Conservation (phyloP, 352 stramenopile genomes). For the Globisporangium barbulae region DNA sequence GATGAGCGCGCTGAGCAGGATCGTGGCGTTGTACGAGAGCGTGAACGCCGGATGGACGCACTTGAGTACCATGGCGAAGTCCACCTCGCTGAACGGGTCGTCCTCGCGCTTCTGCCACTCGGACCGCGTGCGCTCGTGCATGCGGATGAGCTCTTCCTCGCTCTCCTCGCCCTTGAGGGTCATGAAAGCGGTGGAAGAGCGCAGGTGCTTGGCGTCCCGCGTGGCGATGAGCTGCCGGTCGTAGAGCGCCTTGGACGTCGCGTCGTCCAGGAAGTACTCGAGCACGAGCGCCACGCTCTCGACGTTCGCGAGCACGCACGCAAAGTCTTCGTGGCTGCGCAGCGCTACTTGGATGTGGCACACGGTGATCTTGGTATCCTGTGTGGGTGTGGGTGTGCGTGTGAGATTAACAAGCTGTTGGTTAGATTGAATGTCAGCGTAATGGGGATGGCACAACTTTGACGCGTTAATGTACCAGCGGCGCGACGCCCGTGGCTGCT, state of each 20-base stretch:
- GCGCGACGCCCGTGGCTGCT: slow-evolving; percentile 20
- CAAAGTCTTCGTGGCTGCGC: slow-evolving; percentile 37
- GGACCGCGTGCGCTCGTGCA: slow-evolving; percentile 41
- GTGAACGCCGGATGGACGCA: slow-evolving; percentile 60
- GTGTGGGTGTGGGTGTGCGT: background rate
- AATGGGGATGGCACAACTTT: background rate
- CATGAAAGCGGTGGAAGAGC: background rate
- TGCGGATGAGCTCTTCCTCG: slow-evolving; percentile 38
- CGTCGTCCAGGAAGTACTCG: slow-evolving; percentile 53
- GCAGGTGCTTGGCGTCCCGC: slow-evolving; percentile 45
- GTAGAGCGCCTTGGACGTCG: slow-evolving; percentile 40
- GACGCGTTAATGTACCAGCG: slow-evolving; percentile 18
- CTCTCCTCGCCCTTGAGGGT: background rate
- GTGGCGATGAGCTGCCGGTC: slow-evolving; percentile 35
- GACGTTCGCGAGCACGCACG: slow-evolving; percentile 30
- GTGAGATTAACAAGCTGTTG: background rate
- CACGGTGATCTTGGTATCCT: slow-evolving; percentile 53
- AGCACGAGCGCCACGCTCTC: slow-evolving; percentile 34
- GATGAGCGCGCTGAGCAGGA: slow-evolving; percentile 44
- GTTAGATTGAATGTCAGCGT: background rate
- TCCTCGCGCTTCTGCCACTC: slow-evolving; percentile 60
- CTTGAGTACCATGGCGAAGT: slow-evolving; percentile 60
- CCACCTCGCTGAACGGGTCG: slow-evolving; percentile 55
- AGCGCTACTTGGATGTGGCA: slow-evolving; percentile 54
- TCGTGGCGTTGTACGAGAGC: slow-evolving; percentile 48